These are phyloP conservation scores for Metrosideros polymorpha DNA, from an alignment of 441 rosid genomes.

Conservation along the genomic window DNA sequence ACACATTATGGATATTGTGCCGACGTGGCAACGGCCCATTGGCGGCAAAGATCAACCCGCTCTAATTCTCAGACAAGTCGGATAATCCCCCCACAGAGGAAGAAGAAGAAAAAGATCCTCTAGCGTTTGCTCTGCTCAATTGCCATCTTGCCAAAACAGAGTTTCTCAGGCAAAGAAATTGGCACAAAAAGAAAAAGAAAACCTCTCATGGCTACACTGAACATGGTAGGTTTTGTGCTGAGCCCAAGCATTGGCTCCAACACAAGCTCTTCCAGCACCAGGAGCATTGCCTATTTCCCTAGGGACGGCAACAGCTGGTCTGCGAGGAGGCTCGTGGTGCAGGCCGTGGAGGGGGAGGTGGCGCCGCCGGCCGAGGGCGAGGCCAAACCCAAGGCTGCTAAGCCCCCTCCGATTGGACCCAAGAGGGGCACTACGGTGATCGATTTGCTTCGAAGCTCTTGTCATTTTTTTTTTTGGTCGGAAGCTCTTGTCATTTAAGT, in stretches of 20 bases:
- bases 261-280: neutral
- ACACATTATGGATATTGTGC: neutral
- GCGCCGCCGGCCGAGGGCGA: neutral
- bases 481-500: neutral
- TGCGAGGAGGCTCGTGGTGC: neutral
- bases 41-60: neutral
- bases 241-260: neutral
- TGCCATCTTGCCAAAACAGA: neutral
- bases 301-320: neutral
- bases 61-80: neutral
- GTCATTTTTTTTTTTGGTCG: no score
- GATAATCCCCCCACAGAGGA: neutral
- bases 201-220: slow-evolving; percentile 7
- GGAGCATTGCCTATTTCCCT: slow-evolving; percentile 7
- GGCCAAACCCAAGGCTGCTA: slow-evolving; percentile 1
- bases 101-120: neutral
- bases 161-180: neutral
- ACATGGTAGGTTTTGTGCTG: slow-evolving; percentile 5
- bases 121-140: neutral
- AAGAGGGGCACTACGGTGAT: slow-evolving; percentile 13
- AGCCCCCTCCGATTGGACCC: slow-evolving; percentile 17
- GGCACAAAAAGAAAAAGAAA: neutral
- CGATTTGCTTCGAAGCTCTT: neutral
- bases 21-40: neutral
- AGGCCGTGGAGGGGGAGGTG: neutral